Conservation (phyloP, 2,329 filamentous ascomycete genomes). For the Coleophoma crateriformis region DNA sequence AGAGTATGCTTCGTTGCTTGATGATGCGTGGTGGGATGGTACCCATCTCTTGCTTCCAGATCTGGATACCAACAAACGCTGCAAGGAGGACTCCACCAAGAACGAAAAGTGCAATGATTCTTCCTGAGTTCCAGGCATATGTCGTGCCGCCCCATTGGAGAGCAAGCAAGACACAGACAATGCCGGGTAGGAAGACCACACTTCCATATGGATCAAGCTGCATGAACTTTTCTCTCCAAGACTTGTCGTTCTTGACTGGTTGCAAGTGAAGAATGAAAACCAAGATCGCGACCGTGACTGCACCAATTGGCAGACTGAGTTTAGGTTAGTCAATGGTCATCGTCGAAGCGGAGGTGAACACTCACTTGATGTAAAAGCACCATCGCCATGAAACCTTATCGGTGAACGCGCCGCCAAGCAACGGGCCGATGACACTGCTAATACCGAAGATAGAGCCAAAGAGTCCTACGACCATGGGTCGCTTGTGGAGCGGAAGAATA, state of each 20-base stretch:
- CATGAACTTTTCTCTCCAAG: conserved; percentile 31
- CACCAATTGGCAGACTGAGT: conserved; percentile 33
- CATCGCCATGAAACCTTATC: conserved; percentile 28
- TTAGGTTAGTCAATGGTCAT: conserved; percentile 14
- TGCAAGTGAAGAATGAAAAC: conserved; percentile 26
- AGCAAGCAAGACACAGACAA: conserved; percentile 26
- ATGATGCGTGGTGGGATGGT: conserved; percentile 31
- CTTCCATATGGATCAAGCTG: conserved; percentile 26
- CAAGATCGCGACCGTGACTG: conserved; percentile 12
- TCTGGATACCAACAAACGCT: conserved; percentile 21
- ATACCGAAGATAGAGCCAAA: conserved; percentile 17
- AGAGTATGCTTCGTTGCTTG: conserved; percentile 24
- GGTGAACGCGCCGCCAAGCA: conserved; percentile 24
- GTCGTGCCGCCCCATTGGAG: conserved; percentile 28
- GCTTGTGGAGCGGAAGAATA: conserved; percentile 12
- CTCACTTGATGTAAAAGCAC: conserved; percentile 27
- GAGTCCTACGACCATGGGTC: conserved; percentile 8
- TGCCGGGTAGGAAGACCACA: conserved; percentile 18
- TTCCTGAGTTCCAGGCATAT: conserved; percentile 26
- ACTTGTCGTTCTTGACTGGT: conserved; percentile 6
- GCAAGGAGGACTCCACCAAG: conserved; percentile 17
- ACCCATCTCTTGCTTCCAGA: conserved; percentile 27
- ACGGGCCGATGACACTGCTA: conserved; percentile 18
- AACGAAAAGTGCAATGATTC: conserved; percentile 25
- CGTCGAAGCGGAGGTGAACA: not conserved